These are phyloP conservation scores for Bryoglossum gracile DNA, from an alignment of 495 filamentous ascomycete genomes.

Conservation along the genomic window DNA sequence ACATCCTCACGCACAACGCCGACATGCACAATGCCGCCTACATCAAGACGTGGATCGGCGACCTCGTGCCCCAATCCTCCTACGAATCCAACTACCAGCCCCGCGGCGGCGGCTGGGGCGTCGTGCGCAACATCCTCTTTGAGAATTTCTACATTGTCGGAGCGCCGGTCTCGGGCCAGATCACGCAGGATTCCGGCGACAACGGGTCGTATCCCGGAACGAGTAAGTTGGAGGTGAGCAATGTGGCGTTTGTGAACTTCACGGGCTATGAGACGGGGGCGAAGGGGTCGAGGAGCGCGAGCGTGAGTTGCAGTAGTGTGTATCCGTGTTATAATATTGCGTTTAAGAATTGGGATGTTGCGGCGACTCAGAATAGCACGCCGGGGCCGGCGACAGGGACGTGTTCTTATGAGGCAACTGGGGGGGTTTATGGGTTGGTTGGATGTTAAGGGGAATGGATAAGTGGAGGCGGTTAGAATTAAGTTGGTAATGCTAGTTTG, in stretches of 20 bases:
- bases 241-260: slow-evolving; percentile 48
- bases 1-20: slow-evolving; percentile 38
- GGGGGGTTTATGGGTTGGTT: slow-evolving; percentile 30
- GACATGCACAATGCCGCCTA: slow-evolving; percentile 46
- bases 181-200: slow-evolving; percentile 44
- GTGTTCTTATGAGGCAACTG: slow-evolving; percentile 34
- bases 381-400: slow-evolving; percentile 27
- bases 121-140: slow-evolving; percentile 44
- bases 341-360: slow-evolving; percentile 36
- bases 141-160: slow-evolving; percentile 45
- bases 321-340: slow-evolving; percentile 45
- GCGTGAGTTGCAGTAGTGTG: slow-evolving; percentile 38
- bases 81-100: slow-evolving; percentile 44
- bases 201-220: slow-evolving; percentile 46
- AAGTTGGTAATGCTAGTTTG: no score
- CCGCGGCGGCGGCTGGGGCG: slow-evolving; percentile 47
- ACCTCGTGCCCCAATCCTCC: slow-evolving; percentile 33
- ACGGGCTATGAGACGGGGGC: slow-evolving; percentile 35
- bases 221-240: slow-evolving; percentile 41
- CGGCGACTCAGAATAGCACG: slow-evolving; percentile 27
- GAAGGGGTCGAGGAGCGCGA: slow-evolving; percentile 27
- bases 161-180: slow-evolving; percentile 32
- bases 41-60: slow-evolving; percentile 53
- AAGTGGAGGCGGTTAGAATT: no score
- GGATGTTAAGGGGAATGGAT: no score